These are phyloP conservation scores for Pythium brassicae DNA, from an alignment of 352 stramenopile species.

Conservation along the genomic window DNA sequence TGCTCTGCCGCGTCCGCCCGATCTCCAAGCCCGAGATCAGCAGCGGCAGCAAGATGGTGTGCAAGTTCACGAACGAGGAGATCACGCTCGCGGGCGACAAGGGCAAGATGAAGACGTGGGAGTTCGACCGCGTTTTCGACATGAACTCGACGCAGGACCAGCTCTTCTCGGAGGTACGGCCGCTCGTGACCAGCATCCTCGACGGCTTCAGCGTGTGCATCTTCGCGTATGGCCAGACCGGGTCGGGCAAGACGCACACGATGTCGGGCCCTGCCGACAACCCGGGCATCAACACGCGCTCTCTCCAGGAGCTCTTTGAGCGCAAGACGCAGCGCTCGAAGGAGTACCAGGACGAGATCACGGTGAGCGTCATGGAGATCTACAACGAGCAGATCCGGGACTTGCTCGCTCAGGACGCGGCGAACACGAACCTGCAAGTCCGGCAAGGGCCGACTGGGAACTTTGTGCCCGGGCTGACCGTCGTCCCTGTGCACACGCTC, in stretches of 20 bases:
- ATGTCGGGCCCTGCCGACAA: slow-evolving; percentile 72
- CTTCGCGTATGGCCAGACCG: slow-evolving; percentile 88
- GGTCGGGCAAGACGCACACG: slow-evolving; percentile 85
- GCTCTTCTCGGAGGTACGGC: slow-evolving; percentile 72
- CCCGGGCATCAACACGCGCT: slow-evolving; percentile 81
- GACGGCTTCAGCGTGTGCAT: slow-evolving; percentile 89
- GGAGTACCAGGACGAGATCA: slow-evolving; percentile 83
- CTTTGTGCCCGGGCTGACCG: slow-evolving; percentile 77
- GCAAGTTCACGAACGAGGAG: slow-evolving; percentile 78
- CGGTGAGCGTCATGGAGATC: slow-evolving; percentile 94
- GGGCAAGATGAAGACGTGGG: slow-evolving; percentile 82
- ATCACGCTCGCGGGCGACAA: slow-evolving; percentile 78
- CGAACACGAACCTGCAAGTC: slow-evolving; percentile 79
- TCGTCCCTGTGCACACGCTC: slow-evolving; percentile 66
- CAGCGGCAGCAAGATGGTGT: slow-evolving; percentile 75
- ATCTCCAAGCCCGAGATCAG: slow-evolving; percentile 76
- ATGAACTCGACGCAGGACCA: slow-evolving; percentile 70
- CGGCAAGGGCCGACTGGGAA: slow-evolving; percentile 80
- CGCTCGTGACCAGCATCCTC: slow-evolving; percentile 80
- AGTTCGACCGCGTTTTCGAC: slow-evolving; percentile 86
- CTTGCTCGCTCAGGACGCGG: slow-evolving; percentile 82
- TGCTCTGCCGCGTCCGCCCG: slow-evolving; percentile 94
- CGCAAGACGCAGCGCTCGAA: slow-evolving; percentile 59
- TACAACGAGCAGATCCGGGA: slow-evolving; percentile 96
- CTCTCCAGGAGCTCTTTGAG: slow-evolving; percentile 79